Evolutionary conservation across 345 rosid genomes (phyloP), one percentile per base, ranked within the genome.

Genomic region (Mercurialis annua): DNA sequence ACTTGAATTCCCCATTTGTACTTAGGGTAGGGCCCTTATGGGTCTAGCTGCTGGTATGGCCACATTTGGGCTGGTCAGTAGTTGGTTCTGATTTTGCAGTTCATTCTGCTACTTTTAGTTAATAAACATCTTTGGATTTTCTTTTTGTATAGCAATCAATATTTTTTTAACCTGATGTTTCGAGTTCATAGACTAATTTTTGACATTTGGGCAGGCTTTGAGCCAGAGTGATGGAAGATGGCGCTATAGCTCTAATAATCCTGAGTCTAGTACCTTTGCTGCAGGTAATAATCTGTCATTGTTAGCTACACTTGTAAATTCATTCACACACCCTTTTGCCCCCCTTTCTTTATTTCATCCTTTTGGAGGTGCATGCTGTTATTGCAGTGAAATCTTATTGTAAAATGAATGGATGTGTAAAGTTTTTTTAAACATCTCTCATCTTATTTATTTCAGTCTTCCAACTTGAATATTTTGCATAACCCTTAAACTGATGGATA

Each of bases 171-270:
- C 52, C 11, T 4, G 5, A 43, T 66, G 24, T 21, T 68, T 71
- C n/a, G 33, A 23, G 56, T 43, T 78, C 70, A 62, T 74, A 11
- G 11, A 30, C 50, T 70, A 44, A 67, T 76, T 69, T 65, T 63
- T 78, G 34, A 65, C 82, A 95, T 69, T 65, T 63, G 77, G 34
- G 66, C 82, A 95, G 99, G 88, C 90, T 78, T 80, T 95, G 30
- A 83, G 99, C 82, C 98, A 92, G 76, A 88, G 85, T 71, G 97
- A 95, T 85, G 98, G 99, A 77, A 84, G 84, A 75, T 92, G 98
- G 98, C 90, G 92, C 36, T 85, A 79, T 75, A 88, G 87, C 84
- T 81, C 89, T 42, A 82, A 77, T 71, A 88, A 84, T 76, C 87
- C 96, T 0, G 94, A 80, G 66, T 87, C 98, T 43, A 92, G 99